These are phyloP conservation scores for Ophiostoma piceae DNA, from an alignment of 2,329 filamentous ascomycete species.

Conservation along the genomic window DNA sequence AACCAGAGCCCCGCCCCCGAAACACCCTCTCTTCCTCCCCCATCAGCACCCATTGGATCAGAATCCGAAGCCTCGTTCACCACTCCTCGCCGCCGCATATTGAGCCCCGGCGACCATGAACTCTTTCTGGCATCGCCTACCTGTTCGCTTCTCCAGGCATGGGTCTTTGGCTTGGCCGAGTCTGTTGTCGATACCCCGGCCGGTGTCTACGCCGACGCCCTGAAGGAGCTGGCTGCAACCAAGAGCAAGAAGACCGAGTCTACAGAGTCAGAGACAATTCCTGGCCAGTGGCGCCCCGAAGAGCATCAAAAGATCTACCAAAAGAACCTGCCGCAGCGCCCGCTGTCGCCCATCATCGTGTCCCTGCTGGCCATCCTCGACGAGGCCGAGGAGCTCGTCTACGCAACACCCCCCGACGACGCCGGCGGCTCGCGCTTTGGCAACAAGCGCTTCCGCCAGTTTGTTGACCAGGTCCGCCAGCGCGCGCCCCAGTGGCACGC, in stretches of 20 bases:
- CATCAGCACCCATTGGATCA: slow-evolving; percentile 49
- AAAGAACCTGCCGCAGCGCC: slow-evolving; percentile 24
- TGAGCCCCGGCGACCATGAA: slow-evolving; percentile 74
- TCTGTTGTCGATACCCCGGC: slow-evolving; percentile 61
- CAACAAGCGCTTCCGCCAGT: slow-evolving; percentile 82
- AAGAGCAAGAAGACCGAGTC: not conserved
- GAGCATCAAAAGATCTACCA: slow-evolving; percentile 19
- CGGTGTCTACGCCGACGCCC: slow-evolving; percentile 33
- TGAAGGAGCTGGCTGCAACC: not conserved
- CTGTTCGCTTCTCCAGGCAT: slow-evolving; percentile 70
- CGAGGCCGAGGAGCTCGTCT: slow-evolving; percentile 61
- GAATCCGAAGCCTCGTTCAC: slow-evolving; percentile 43
- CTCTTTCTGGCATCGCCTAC: slow-evolving; percentile 74
- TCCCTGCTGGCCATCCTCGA: slow-evolving; percentile 66
- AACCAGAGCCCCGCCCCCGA: slow-evolving; percentile 62
- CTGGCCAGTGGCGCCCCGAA: slow-evolving; percentile 19
- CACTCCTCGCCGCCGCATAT: slow-evolving; percentile 69
- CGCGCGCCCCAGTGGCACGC: slow-evolving; percentile 59
- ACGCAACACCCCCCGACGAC: slow-evolving; percentile 71
- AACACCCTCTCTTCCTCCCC: slow-evolving; percentile 67
- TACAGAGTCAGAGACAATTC: not conserved
- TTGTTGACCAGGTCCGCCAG: slow-evolving; percentile 64
- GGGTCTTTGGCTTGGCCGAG: slow-evolving; percentile 82
- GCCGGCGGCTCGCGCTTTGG: slow-evolving; percentile 87
- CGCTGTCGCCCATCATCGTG: slow-evolving; percentile 60